Conservation (phyloP, 345 rosid species). For the Rubroshorea leprosula region DNA sequence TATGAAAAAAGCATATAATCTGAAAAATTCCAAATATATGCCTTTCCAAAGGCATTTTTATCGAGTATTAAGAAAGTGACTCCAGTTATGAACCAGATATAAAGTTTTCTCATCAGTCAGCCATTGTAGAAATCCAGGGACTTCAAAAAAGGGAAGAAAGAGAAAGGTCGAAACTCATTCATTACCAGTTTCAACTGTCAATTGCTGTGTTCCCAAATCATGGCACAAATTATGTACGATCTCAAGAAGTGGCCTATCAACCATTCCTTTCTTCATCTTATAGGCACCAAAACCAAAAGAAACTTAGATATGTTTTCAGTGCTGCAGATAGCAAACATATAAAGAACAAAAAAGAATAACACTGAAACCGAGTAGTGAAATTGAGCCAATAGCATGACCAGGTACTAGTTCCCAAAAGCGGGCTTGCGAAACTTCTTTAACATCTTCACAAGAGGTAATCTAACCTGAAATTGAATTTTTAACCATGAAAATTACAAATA, state of each 20-base stretch:
- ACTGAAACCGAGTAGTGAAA: slow-evolving; percentile 52
- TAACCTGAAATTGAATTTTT: slow-evolving; percentile 19
- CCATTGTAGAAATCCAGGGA: background rate
- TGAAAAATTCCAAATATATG: background rate
- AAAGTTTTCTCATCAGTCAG: background rate
- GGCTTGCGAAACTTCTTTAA: slow-evolving; percentile 65
- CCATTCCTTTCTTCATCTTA: no score
- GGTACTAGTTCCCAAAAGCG: slow-evolving; percentile 97
- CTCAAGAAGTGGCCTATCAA: slow-evolving; percentile 47
- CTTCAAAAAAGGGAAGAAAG: background rate
- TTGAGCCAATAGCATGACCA: slow-evolving; percentile 81
- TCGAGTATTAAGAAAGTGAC: background rate
- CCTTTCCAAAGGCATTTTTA: background rate
- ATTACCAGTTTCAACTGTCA: slow-evolving; percentile 66
- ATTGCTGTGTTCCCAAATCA: slow-evolving; percentile 80
- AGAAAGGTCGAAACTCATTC: slow-evolving; percentile 15
- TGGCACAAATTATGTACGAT: slow-evolving; percentile 66
- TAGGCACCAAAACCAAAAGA: slow-evolving; percentile 9
- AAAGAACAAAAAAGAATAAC: background rate
- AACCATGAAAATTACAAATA: background rate
- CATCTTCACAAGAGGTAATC: slow-evolving; percentile 74
- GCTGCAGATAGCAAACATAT: background rate
- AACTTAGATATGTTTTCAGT: background rate
- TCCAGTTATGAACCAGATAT: no score
- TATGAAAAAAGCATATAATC: no score